phyloP scores from a whole-genome alignment of 2,329 filamentous ascomycete species.

The Tympanopsis confertula region DNA sequence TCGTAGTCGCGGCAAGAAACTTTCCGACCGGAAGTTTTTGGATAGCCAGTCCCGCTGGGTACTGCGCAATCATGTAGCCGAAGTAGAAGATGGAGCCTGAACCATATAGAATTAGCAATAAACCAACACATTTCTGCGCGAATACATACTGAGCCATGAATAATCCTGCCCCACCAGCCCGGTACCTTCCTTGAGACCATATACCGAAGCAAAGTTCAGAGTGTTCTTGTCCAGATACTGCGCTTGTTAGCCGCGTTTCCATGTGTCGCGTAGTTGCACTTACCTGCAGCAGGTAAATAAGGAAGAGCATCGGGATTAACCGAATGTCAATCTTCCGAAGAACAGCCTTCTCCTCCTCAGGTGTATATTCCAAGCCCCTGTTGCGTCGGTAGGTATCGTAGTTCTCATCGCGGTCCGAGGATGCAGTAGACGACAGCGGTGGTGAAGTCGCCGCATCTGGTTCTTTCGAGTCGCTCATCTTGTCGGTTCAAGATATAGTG shows the following conservation, averaged over 20 bases:
- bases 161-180: conserved; percentile 35
- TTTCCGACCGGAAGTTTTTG: conserved; percentile 32
- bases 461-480: no score
- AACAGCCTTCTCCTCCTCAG: conserved; percentile 13
- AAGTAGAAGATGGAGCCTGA: conserved; percentile 36
- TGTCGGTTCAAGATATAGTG: no score
- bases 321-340: conserved; percentile 18
- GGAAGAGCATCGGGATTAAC: conserved; percentile 16
- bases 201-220: conserved; percentile 36
- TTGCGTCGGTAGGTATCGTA: conserved; percentile 15
- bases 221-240: conserved; percentile 25
- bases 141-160: conserved; percentile 29
- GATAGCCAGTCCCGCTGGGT: conserved; percentile 26
- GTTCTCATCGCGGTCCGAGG: conserved; percentile 16
- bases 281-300: conserved; percentile 17
- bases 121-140: background rate
- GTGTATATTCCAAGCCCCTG: conserved; percentile 10
- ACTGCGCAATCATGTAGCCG: conserved; percentile 31
- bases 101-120: background rate
- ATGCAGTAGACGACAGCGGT: conserved; percentile 4
- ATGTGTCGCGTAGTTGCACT: no score
- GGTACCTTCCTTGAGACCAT: conserved; percentile 31
- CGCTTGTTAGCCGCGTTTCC: no score
- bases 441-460: no score
- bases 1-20: conserved; percentile 24